phyloP scores from a whole-genome alignment of 208 protist genomes.

The Spongospora subterranea region DNA sequence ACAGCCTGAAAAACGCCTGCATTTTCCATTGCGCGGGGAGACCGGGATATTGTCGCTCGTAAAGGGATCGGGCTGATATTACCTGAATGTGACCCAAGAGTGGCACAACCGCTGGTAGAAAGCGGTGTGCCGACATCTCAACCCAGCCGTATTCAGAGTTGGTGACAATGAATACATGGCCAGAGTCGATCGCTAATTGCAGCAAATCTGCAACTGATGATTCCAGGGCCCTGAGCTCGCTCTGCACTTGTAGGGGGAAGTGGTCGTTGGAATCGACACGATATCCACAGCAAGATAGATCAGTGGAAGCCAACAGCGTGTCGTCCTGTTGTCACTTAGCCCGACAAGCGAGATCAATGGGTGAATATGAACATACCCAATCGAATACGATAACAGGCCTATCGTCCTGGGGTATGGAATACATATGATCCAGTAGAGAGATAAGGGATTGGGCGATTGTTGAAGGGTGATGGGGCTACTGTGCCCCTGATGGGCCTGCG shows the following conservation, averaged over 20 bases:
- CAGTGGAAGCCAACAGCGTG: constrained; percentile 37
- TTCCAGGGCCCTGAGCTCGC: constrained; percentile 3
- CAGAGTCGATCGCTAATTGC: background rate
- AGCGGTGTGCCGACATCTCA: constrained; percentile 9
- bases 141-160: constrained; percentile 11
- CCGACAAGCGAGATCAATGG: background rate
- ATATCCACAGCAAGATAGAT: constrained; percentile 44
- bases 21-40: background rate
- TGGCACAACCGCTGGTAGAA: background rate
- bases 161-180: constrained; percentile 1
- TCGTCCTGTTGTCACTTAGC: background rate
- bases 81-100: background rate
- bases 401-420: no score
- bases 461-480: no score
- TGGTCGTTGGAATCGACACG: background rate
- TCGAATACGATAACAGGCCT: constrained; percentile 25
- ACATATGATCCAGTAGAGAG: no score
- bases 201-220: background rate
- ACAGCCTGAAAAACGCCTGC: background rate
- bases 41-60: background rate
- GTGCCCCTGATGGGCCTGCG: no score
- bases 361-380: constrained; percentile 6
- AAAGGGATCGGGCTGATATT: constrained; percentile 1
- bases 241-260: background rate
- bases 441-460: no score